Percentiles rank a stretch among this genome's conserved stretches.
Conservation (phyloP, 2,329 filamentous ascomycete species). For the Coniochaeta ligniaria region DNA sequence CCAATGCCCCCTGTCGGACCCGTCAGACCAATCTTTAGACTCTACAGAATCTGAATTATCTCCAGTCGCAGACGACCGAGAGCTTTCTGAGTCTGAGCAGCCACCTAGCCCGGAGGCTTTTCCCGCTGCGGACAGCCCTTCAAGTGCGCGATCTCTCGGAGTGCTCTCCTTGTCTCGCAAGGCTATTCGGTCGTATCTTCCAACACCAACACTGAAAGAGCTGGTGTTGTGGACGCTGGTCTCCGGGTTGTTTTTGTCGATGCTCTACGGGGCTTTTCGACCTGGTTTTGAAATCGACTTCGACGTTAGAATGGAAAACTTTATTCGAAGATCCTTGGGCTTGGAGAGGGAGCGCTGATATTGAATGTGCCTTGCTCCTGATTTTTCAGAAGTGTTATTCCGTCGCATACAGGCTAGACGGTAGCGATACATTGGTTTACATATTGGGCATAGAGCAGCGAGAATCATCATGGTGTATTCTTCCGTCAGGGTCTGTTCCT, state of each 20-base stretch:
- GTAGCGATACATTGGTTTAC: neutral
- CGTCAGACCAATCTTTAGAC: neutral
- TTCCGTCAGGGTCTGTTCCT: neutral
- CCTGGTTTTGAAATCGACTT: no score
- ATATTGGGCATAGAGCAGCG: neutral
- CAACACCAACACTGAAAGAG: no score
- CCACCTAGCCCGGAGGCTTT: neutral
- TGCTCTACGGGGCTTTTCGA: no score
- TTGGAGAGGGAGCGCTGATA: no score
- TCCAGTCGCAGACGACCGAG: neutral
- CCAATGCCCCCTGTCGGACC: neutral
- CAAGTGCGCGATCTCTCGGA: neutral
- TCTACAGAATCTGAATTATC: neutral
- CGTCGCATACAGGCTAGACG: neutral
- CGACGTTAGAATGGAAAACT: no score
- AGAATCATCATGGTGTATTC: neutral
- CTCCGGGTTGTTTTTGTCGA: no score
- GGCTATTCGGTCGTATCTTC: neutral
- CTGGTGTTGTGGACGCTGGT: no score
- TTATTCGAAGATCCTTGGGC: no score
- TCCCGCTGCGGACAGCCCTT: neutral
- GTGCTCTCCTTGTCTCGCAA: neutral
- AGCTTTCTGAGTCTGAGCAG: neutral
- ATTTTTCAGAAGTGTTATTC: no score
- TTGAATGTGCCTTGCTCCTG: no score